These are phyloP conservation scores for Volutella citrinella DNA, from an alignment of 2,329 filamentous ascomycete genomes.

Conservation along the genomic window DNA sequence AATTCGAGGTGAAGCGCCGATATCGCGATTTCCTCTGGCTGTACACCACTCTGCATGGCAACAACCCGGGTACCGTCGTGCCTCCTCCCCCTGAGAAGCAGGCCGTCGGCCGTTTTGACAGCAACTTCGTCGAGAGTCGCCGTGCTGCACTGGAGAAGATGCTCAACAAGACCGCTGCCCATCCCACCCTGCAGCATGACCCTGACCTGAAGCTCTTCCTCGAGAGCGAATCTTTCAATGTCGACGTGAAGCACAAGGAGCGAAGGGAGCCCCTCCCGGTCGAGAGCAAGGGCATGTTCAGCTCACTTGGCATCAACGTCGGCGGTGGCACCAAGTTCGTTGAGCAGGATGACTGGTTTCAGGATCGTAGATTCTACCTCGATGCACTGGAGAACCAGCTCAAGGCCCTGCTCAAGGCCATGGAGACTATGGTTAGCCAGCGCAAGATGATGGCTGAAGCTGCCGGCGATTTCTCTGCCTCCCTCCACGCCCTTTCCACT, in stretches of 20 bases:
- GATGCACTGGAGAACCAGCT: conserved; percentile 91
- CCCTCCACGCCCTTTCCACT: conserved; percentile 85
- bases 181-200: conserved; percentile 89
- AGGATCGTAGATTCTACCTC: conserved; percentile 91
- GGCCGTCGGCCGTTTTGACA: conserved; percentile 92
- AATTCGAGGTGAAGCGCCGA: conserved; percentile 89
- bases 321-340: conserved; percentile 85
- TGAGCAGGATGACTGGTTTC: conserved; percentile 99
- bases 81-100: conserved; percentile 98
- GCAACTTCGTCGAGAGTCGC: conserved; percentile 91
- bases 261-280: conserved; percentile 79
- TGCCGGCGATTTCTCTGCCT: conserved; percentile 88
- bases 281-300: conserved; percentile 92
- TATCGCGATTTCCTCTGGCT: conserved; percentile 98
- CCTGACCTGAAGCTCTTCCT: conserved; percentile 93
- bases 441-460: conserved; percentile 92
- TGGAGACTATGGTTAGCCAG: conserved; percentile 88
- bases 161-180: conserved; percentile 91
- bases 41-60: conserved; percentile 89
- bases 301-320: conserved; percentile 75
- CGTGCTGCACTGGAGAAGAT: conserved; percentile 92
- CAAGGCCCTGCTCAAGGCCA: conserved; percentile 85
- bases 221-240: conserved; percentile 92
- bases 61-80: conserved; percentile 92
- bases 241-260: conserved; percentile 97